These are phyloP conservation scores for Glonium stellatum DNA, from an alignment of 495 filamentous ascomycete genomes.

Conservation along the genomic window DNA sequence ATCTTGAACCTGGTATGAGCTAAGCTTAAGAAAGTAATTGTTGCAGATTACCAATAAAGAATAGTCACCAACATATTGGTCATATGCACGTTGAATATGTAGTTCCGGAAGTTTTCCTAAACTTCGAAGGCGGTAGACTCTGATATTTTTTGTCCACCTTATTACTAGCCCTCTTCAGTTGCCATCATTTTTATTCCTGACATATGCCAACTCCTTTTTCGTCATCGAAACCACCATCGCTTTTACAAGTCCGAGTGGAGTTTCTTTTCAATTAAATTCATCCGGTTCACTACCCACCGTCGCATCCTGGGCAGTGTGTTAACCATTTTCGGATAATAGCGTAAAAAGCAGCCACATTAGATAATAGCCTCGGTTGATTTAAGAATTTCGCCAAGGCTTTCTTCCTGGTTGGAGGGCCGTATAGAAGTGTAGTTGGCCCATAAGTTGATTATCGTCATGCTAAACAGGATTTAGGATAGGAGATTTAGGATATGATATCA, in stretches of 20 bases:
- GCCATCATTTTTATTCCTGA: not conserved
- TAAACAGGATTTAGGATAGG: not conserved
- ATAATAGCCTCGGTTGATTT: not conserved
- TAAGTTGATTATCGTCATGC: too few species aligned
- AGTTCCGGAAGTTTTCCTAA: too few species aligned
- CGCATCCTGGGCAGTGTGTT: not conserved
- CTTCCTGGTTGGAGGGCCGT: not conserved
- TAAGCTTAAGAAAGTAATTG: too few species aligned
- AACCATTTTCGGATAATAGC: not conserved
- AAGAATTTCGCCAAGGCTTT: not conserved
- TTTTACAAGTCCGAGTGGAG: not conserved
- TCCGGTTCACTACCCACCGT: not conserved
- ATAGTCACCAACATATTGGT: too few species aligned
- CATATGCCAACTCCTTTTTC: not conserved
- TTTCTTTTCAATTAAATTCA: not conserved
- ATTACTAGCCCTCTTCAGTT: not conserved
- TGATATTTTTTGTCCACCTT: too few species aligned
- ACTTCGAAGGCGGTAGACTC: too few species aligned
- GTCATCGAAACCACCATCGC: not conserved
- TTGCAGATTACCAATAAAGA: too few species aligned
- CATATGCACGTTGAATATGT: too few species aligned
- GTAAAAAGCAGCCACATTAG: not conserved
- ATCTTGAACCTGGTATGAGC: too few species aligned
- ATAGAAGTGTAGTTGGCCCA: not conserved
- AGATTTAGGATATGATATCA: not conserved